A percentile compares a stretch with the other conserved stretches of the same genome.
Conservation (phyloP, 73 alveolate species). For the Paramecium caudatum region DNA sequence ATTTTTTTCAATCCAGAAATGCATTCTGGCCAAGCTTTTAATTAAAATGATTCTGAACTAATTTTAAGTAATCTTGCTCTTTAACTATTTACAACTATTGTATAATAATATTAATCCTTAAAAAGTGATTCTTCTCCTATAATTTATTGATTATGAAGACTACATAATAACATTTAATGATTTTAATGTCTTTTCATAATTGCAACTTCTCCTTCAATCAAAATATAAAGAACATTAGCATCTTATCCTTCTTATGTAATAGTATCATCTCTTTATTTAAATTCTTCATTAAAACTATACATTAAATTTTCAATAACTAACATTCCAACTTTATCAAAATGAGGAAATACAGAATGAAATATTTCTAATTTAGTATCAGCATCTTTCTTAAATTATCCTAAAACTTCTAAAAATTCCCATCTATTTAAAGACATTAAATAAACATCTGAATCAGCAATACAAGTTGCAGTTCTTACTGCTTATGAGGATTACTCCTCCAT, state of each 20-base stretch:
- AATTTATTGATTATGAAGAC: background rate
- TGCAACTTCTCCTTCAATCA: slow-evolving; percentile 53
- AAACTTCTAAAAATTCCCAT: slow-evolving; percentile 49
- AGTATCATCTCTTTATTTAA: background rate
- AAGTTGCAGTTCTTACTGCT: slow-evolving; percentile 41
- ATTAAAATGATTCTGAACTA: slow-evolving; percentile 3
- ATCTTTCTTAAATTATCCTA: slow-evolving; percentile 50
- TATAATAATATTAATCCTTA: slow-evolving; percentile 1
- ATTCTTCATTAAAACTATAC: slow-evolving; percentile 55
- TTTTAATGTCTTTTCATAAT: background rate
- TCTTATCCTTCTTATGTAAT: slow-evolving; percentile 15
- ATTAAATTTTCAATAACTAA: slow-evolving; percentile 17
- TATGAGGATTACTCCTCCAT: background rate
- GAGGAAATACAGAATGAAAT: background rate
- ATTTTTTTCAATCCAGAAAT: background rate
- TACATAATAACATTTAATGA: slow-evolving; percentile 8
- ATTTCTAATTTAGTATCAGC: slow-evolving; percentile 26
- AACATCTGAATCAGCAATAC: slow-evolving; percentile 24
- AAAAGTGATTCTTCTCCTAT: slow-evolving; percentile 65
- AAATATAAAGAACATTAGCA: slow-evolving; percentile 19
- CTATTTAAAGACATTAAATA: slow-evolving; percentile 54
- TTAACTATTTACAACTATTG: slow-evolving; percentile 26
- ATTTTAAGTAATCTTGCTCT: slow-evolving; percentile 19
- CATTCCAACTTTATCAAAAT: slow-evolving; percentile 3
- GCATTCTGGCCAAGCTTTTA: background rate